Percentiles rank a stretch among this genome's conserved stretches.
These are phyloP conservation scores for Neurospora discreta DNA, from an alignment of 495 filamentous ascomycete genomes.

Conservation along the genomic window DNA sequence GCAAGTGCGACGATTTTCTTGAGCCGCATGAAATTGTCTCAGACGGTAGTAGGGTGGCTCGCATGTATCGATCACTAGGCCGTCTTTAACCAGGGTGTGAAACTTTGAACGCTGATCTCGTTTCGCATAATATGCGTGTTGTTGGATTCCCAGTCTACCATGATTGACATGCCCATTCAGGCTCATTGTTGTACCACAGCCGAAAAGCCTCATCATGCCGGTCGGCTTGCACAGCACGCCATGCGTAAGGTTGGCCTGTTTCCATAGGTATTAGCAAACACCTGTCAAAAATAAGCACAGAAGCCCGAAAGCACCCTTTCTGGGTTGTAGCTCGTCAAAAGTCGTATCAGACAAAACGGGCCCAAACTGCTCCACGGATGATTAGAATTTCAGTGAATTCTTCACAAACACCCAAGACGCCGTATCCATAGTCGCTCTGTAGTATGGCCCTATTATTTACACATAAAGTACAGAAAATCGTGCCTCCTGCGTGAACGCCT, in stretches of 20 bases:
- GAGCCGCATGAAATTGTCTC: background rate
- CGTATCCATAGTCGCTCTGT: background rate
- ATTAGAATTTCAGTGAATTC: background rate
- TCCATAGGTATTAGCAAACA: background rate
- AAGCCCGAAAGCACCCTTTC: background rate
- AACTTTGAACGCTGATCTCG: background rate
- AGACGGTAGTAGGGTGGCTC: background rate
- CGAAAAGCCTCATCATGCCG: background rate
- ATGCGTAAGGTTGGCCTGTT: background rate
- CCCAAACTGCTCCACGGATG: background rate
- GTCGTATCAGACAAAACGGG: background rate
- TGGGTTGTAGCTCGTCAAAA: background rate
- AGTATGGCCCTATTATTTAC: background rate
- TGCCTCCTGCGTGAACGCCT: background rate
- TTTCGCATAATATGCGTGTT: background rate
- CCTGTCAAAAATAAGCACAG: background rate
- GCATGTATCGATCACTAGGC: background rate
- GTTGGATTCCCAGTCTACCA: background rate
- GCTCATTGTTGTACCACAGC: background rate
- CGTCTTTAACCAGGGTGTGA: background rate
- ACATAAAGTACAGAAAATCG: background rate
- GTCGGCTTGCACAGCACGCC: background rate
- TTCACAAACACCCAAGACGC: background rate
- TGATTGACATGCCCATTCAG: background rate
- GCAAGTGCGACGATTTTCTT: background rate